A percentile compares a stretch with the other conserved stretches of the same genome.
These are phyloP conservation scores for Umbelopsis sp. DNA, from an alignment of 192 early-diverging fungal genomes.

Conservation along the genomic window DNA sequence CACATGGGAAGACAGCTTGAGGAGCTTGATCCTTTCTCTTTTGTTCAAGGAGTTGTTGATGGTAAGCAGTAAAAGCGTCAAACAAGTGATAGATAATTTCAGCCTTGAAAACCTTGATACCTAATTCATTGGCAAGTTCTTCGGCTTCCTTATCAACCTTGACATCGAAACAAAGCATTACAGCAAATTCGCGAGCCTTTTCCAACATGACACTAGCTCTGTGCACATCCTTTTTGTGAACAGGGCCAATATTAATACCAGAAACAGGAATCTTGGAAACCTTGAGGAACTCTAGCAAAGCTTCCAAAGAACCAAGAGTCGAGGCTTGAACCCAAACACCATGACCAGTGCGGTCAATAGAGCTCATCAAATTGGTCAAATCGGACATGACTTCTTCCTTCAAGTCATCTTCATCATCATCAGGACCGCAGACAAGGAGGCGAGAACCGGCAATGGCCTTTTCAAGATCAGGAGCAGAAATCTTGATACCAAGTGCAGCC, in stretches of 20 bases:
- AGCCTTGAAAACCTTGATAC: slow-evolving; percentile 91
- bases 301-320: slow-evolving; percentile 96
- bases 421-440: slow-evolving; percentile 87
- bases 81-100: slow-evolving; percentile 99
- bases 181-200: slow-evolving; percentile 74
- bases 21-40: slow-evolving; percentile 86
- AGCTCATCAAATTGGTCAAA: slow-evolving; percentile 70
- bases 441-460: slow-evolving; percentile 97
- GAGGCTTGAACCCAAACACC: slow-evolving; percentile 99
- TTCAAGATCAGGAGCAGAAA: slow-evolving; percentile 90
- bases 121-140: slow-evolving; percentile 88
- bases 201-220: slow-evolving; percentile 93
- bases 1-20: slow-evolving; percentile 95
- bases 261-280: slow-evolving; percentile 93
- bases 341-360: slow-evolving; percentile 80
- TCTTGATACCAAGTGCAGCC: slow-evolving; percentile 97
- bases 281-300: slow-evolving; percentile 90
- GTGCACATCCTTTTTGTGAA: slow-evolving; percentile 96
- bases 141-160: slow-evolving; percentile 89
- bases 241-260: slow-evolving; percentile 96
- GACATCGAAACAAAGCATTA: slow-evolving; percentile 89
- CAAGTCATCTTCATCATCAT: slow-evolving; percentile 95
- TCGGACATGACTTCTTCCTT: slow-evolving; percentile 96
- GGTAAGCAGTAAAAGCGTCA: slow-evolving; percentile 87
- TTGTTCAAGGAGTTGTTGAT: slow-evolving; percentile 75